These are phyloP conservation scores for Pichia sp. DNA, from an alignment of 1,139 yeast genomes.

Conservation along the genomic window DNA sequence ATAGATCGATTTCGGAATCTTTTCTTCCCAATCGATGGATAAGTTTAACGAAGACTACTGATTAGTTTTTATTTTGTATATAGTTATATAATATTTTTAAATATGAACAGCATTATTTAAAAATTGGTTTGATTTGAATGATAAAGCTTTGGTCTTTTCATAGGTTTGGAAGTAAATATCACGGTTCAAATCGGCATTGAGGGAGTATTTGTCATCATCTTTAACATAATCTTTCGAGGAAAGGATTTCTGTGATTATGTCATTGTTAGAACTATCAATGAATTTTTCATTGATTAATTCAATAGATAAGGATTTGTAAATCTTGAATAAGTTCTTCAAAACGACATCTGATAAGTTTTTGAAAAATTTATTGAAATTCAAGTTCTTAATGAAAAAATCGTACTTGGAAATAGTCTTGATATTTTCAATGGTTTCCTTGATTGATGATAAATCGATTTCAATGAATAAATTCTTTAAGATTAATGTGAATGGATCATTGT, in stretches of 20 bases:
- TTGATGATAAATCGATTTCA: conserved; percentile 47
- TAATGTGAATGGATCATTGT: conserved; percentile 50
- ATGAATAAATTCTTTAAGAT: conserved; percentile 46
- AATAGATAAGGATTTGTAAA: conserved; percentile 16
- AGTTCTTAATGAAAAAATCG: conserved; percentile 45
- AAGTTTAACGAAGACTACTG: background rate
- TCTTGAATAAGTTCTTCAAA: conserved; percentile 19
- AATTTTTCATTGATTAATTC: conserved; percentile 14
- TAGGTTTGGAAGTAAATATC: conserved; percentile 48
- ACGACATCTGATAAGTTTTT: conserved; percentile 17
- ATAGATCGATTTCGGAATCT: conserved; percentile 1
- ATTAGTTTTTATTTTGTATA: background rate
- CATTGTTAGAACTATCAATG: conserved; percentile 5
- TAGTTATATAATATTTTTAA: background rate
- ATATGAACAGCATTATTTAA: conserved; percentile 30
- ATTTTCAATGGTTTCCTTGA: conserved; percentile 37
- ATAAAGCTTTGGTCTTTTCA: conserved; percentile 52
- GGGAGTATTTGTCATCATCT: conserved; percentile 25
- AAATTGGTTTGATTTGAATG: conserved; percentile 48
- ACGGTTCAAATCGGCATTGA: conserved; percentile 37
- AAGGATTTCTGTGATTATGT: conserved; percentile 5
- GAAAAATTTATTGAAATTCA: conserved; percentile 15
- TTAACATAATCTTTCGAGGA: conserved; percentile 7
- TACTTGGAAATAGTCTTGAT: conserved; percentile 37
- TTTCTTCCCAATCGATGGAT: background rate